Percentiles rank a stretch among this genome's conserved stretches.
Evolutionary conservation across 2,329 filamentous ascomycete genomes (phyloP).

Genomic region (Pseudogymnoascus sp.): DNA sequence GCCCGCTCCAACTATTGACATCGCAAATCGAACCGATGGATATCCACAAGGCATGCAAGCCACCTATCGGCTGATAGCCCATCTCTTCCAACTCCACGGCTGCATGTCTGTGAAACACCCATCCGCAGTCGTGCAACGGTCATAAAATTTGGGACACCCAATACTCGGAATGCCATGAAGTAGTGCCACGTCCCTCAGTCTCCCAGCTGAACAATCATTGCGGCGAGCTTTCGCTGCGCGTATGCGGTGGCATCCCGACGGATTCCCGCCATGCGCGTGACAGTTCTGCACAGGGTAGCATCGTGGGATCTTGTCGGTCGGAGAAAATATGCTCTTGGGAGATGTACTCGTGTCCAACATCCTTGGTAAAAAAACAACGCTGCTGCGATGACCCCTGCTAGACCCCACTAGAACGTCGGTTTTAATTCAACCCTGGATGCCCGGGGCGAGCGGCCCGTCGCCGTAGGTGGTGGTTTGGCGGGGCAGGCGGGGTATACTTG

Average conservation of each 20-base stretch:
- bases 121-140: not conserved
- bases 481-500: not conserved
- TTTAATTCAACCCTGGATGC: not conserved
- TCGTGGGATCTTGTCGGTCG: not conserved
- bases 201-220: not conserved
- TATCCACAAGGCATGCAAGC: not conserved
- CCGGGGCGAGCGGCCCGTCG: not conserved
- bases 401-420: not conserved
- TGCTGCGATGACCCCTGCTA: not conserved
- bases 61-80: not conserved
- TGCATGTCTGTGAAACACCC: not conserved
- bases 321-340: not conserved
- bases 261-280: not conserved
- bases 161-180: not conserved
- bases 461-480: not conserved
- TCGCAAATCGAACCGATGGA: not conserved
- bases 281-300: not conserved
- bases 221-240: not conserved
- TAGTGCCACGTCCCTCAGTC: not conserved
- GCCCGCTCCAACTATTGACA: not conserved
- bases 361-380: not conserved
- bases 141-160: not conserved
- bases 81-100: not conserved
- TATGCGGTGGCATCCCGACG: not conserved
- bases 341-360: not conserved